Evolutionary conservation across 129 eudicot genomes (phyloP).

Genomic region (Centrapalus pauciflorus): DNA sequence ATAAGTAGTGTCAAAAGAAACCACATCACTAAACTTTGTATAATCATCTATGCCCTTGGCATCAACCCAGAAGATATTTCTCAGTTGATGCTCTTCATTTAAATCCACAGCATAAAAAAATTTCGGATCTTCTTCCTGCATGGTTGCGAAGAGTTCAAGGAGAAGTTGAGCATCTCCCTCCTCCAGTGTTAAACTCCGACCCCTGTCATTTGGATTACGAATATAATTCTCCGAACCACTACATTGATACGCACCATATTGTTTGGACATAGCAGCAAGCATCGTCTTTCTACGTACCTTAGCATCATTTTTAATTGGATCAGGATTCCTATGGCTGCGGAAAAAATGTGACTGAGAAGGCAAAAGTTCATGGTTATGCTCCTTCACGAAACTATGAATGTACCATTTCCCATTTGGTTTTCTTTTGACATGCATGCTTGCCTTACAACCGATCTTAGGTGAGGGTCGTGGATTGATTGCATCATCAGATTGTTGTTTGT

Average conservation of each 20-base stretch:
- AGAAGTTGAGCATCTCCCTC: conserved; percentile 72
- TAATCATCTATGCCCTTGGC: conserved; percentile 79
- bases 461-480: conserved; percentile 94
- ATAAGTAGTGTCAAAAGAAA: conserved; percentile 74
- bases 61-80: conserved; percentile 92
- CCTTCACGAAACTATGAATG: conserved; percentile 73
- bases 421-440: conserved; percentile 91
- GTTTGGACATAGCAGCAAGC: conserved; percentile 46
- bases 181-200: conserved; percentile 59
- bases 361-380: conserved; percentile 88
- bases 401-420: conserved; percentile 73
- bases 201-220: conserved; percentile 73
- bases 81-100: conserved; percentile 81
- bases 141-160: conserved; percentile 62
- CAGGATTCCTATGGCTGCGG: conserved; percentile 69
- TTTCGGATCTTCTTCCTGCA: conserved; percentile 86
- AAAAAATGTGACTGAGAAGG: conserved; percentile 87
- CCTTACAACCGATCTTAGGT: conserved; percentile 94
- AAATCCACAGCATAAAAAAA: conserved; percentile 80
- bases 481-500: conserved; percentile 93
- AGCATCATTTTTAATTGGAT: conserved; percentile 60
- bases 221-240: conserved; percentile 47
- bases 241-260: conserved; percentile 56
- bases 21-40: conserved; percentile 64
- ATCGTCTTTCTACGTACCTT: conserved; percentile 56